phyloP scores from a whole-genome alignment of 2,329 filamentous ascomycete genomes.

The Amauroascus niger region DNA sequence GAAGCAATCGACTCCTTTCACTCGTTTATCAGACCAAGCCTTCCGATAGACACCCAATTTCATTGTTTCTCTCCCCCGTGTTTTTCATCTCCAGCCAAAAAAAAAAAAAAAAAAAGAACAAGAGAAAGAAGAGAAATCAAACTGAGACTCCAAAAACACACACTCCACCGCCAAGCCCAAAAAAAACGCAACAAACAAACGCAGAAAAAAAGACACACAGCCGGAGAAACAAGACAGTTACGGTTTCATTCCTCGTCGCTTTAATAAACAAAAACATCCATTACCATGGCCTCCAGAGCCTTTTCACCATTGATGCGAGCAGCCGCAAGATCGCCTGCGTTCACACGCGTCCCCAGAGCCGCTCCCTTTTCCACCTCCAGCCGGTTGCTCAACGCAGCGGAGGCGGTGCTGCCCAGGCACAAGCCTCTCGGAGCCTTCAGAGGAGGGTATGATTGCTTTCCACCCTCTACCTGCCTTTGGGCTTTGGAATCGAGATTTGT shows the following conservation, averaged over 20 bases:
- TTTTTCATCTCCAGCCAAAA: too few relatives aligned
- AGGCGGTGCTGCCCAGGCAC: constrained; percentile 43
- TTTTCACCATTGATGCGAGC: constrained; percentile 3
- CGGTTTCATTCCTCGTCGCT: neutral
- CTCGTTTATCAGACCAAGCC: neutral
- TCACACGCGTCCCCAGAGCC: constrained; percentile 1
- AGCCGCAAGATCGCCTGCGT: neutral
- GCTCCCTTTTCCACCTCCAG: constrained; percentile 30
- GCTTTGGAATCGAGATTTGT: neutral
- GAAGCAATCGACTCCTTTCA: neutral
- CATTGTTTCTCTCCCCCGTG: neutral
- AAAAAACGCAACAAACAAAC: too few relatives aligned
- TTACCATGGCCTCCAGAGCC: constrained; percentile 7
- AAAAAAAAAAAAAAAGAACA: too few relatives aligned
- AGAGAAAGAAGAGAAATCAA: too few relatives aligned
- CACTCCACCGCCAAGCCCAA: too few relatives aligned
- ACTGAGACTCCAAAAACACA: too few relatives aligned
- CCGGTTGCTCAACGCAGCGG: constrained; percentile 29
- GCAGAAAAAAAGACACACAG: too few relatives aligned
- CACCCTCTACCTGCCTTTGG: neutral
- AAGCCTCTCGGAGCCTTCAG: constrained; percentile 62
- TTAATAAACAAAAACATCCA: neutral
- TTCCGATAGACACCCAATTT: neutral
- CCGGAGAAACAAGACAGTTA: too few relatives aligned
- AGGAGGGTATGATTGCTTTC: constrained; percentile 51